phyloP scores from a whole-genome alignment of 768 basidiomycete genomes.

The Mycena crocata region DNA sequence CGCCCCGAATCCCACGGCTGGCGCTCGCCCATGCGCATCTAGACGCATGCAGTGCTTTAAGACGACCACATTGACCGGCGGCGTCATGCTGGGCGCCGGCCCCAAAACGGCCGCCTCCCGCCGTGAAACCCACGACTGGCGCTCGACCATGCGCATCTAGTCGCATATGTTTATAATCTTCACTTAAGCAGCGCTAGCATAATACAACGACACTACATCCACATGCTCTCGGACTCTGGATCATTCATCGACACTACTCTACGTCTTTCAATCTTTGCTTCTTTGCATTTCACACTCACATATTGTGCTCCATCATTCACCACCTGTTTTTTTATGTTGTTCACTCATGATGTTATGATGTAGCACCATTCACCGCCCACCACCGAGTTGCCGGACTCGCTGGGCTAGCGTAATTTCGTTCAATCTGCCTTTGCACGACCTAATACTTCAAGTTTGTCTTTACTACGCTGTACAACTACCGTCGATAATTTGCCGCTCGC shows the following conservation, averaged over 20 bases:
- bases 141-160: conserved; percentile 25
- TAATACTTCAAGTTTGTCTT: conserved; percentile 8
- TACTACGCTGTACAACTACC: not conserved
- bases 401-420: conserved; percentile 18
- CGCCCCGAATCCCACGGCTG: conserved; percentile 54
- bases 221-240: too few species aligned
- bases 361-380: conserved; percentile 16
- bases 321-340: conserved; percentile 13
- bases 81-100: too few species aligned
- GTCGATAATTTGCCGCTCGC: conserved; percentile 27
- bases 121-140: too few species aligned
- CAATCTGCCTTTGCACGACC: conserved; percentile 5
- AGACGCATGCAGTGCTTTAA: conserved; percentile 38
- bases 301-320: conserved; percentile 19
- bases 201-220: not conserved
- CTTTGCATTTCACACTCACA: not conserved
- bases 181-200: not conserved
- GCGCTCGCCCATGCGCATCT: conserved; percentile 65
- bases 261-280: not conserved
- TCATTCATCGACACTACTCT: too few species aligned
- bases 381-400: conserved; percentile 18
- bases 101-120: too few species aligned
- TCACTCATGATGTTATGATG: conserved; percentile 8
- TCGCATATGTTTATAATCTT: conserved; percentile 26
- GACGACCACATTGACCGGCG: too few species aligned